phyloP scores from a whole-genome alignment of 768 basidiomycete genomes.

The Peribolospora baueri region DNA sequence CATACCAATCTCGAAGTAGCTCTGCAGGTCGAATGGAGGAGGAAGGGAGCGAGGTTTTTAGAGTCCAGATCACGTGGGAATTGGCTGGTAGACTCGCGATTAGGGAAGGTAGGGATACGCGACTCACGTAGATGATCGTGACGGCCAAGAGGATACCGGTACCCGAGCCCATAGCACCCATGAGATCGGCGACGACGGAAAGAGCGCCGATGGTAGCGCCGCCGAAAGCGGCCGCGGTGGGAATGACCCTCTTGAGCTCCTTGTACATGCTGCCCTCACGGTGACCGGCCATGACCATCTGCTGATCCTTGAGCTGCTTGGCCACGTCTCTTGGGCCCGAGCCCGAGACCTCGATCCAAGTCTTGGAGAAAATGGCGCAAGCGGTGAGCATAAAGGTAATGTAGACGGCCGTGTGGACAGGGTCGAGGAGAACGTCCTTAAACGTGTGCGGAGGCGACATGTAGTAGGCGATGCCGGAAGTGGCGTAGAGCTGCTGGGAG shows the following conservation, averaged over 20 bases:
- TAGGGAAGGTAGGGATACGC: too few relatives aligned
- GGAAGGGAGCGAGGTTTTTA: too few relatives aligned
- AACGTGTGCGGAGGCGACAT: conserved; percentile 94
- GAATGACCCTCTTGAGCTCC: conserved; percentile 91
- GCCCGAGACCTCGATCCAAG: conserved; percentile 97
- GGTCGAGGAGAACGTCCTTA: conserved; percentile 65
- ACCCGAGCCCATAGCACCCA: conserved; percentile 62
- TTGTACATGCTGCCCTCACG: conserved; percentile 98
- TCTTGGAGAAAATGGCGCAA: conserved; percentile 94
- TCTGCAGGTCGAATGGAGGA: too few relatives aligned
- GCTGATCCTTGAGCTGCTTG: conserved; percentile 94
- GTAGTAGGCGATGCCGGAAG: conserved; percentile 84
- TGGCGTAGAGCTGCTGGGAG: conserved; percentile 69
- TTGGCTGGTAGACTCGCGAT: too few relatives aligned
- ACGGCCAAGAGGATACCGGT: conserved; percentile 95
- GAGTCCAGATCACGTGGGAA: too few relatives aligned
- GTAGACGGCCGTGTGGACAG: conserved; percentile 76
- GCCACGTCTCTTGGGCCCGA: conserved; percentile 87
- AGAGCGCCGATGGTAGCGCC: conserved; percentile 87
- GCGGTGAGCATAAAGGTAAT: conserved; percentile 77
- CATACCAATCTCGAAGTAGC: too few relatives aligned
- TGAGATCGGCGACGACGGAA: conserved; percentile 72
- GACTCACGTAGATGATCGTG: conserved; percentile 55
- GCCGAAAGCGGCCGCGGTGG: conserved; percentile 88
- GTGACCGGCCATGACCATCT: conserved; percentile 64